Conservation (phyloP, 441 rosid species). For the Macaranga tanarius region DNA sequence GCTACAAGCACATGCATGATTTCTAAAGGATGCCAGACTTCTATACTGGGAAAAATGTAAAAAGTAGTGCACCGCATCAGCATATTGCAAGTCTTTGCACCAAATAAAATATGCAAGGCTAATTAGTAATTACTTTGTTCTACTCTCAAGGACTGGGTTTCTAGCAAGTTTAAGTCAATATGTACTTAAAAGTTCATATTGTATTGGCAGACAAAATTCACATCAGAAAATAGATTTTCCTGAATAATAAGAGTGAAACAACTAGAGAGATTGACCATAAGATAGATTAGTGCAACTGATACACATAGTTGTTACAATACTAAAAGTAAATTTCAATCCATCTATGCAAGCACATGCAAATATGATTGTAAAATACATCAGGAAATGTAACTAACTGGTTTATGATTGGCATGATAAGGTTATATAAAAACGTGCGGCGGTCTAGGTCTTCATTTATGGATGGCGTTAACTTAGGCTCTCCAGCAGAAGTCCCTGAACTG, state of each 20-base stretch:
- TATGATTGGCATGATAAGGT: conserved; percentile 80
- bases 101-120: conserved; percentile 1
- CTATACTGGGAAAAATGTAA: background rate
- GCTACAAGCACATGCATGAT: background rate
- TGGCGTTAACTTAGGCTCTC: conserved; percentile 88
- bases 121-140: background rate
- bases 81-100: background rate
- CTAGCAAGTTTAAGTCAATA: background rate
- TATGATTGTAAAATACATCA: background rate
- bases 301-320: background rate
- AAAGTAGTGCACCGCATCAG: conserved; percentile 3
- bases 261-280: background rate
- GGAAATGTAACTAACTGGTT: conserved; percentile 52
- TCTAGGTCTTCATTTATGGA: conserved; percentile 82
- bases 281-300: background rate
- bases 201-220: background rate
- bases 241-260: background rate
- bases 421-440: conserved; percentile 84
- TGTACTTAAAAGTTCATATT: background rate
- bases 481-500: conserved; percentile 95
- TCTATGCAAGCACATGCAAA: background rate
- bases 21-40: background rate
- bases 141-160: background rate
- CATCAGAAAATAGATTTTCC: background rate
- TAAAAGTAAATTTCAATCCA: background rate